These are phyloP conservation scores for Oryza glumipatula DNA, from an alignment of 176 grass and related monocot genomes.

Conservation along the genomic window DNA sequence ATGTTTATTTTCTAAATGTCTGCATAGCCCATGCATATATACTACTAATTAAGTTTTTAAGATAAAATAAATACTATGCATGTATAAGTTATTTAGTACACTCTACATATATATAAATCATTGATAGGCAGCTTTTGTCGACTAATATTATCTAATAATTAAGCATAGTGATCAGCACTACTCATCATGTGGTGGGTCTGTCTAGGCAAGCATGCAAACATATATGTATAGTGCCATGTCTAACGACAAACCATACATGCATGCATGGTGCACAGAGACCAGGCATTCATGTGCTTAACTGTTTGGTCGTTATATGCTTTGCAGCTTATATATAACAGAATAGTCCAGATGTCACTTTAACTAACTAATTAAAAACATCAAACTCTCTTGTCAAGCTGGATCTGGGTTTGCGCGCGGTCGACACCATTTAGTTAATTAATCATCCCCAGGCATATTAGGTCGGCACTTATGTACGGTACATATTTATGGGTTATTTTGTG, in stretches of 20 bases:
- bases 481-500: no score
- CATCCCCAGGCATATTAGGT: not conserved
- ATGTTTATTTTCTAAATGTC: not conserved
- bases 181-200: slow-evolving; percentile 13
- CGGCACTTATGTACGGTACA: no score
- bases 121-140: slow-evolving; percentile 20
- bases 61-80: no score
- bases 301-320: not conserved
- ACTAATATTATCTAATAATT: not conserved
- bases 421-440: not conserved
- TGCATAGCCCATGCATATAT: not conserved
- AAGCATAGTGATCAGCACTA: not conserved
- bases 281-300: not conserved
- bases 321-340: not conserved
- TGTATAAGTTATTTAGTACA: not conserved
- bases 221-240: not conserved
- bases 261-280: not conserved
- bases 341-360: not conserved
- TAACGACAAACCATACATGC: slow-evolving; percentile 19
- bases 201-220: not conserved
- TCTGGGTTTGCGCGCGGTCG: not conserved
- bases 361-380: not conserved
- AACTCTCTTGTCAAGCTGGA: slow-evolving; percentile 6
- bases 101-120: not conserved
- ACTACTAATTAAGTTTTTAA: no score